Evolutionary conservation across 352 stramenopile species (phyloP).

Genomic region (Globisporangium perplexum): DNA sequence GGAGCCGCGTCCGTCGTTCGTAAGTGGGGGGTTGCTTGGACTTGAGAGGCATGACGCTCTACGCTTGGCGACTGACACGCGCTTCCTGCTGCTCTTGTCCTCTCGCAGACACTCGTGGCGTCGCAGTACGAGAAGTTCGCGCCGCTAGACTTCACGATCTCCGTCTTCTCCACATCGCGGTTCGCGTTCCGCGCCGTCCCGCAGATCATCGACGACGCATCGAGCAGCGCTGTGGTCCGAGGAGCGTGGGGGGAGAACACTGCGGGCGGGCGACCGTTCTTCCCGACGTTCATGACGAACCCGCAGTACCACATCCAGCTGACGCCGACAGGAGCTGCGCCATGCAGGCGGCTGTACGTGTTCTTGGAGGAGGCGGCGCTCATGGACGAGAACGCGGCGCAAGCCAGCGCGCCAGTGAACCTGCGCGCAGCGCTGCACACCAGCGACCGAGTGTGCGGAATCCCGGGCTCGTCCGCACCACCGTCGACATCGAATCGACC

Average conservation of each 20-base stretch:
- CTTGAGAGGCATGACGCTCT: too few species aligned
- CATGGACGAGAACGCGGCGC: slow-evolving; percentile 19
- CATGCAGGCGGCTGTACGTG: slow-evolving; percentile 38
- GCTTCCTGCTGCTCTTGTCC: too few species aligned
- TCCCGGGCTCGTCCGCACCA: slow-evolving; percentile 21
- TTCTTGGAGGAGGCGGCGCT: slow-evolving; percentile 57
- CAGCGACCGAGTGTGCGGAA: slow-evolving; percentile 35
- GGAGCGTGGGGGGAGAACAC: slow-evolving; percentile 35
- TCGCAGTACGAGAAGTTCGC: slow-evolving; percentile 91
- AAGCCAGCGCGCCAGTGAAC: slow-evolving; percentile 47
- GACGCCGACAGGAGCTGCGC: slow-evolving; percentile 3
- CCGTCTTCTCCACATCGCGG: slow-evolving; percentile 77
- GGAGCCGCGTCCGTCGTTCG: slow-evolving; percentile 50
- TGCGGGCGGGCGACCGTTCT: slow-evolving; percentile 62
- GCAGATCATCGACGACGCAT: slow-evolving; percentile 29
- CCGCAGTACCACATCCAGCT: slow-evolving; percentile 62
- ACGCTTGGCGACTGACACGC: too few species aligned
- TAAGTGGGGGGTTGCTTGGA: slow-evolving; percentile 4
- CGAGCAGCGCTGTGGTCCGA: slow-evolving; percentile 33
- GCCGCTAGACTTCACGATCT: slow-evolving; percentile 87
- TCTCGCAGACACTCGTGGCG: slow-evolving; percentile 73
- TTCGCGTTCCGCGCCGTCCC: slow-evolving; percentile 55
- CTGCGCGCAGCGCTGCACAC: slow-evolving; percentile 51
- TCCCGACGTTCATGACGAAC: slow-evolving; percentile 78
- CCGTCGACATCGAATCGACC: slow-evolving; percentile 10